Conservation (phyloP, 352 stramenopile species). For the Phytophthora hybrid region DNA sequence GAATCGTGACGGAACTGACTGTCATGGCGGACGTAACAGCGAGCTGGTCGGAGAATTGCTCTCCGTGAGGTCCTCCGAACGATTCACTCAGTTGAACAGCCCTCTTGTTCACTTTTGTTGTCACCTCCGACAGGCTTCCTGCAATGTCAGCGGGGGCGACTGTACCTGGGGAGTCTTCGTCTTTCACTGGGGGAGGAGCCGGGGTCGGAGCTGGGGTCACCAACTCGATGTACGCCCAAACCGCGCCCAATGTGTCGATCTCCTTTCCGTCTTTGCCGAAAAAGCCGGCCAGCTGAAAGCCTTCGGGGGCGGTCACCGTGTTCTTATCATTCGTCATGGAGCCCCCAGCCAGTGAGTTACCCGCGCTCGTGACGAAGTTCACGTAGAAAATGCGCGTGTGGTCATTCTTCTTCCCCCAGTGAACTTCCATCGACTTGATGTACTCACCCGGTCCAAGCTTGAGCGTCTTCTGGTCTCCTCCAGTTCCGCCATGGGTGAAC, state of each 20-base stretch:
- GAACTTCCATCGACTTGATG: conserved; percentile 41
- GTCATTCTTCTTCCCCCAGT: conserved; percentile 35
- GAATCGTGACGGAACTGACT: conserved; percentile 34
- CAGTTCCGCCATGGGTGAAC: conserved; percentile 36
- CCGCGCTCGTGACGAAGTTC: conserved; percentile 33
- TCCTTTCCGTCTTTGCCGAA: conserved; percentile 24
- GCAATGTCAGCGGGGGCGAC: conserved; percentile 24
- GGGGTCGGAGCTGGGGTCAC: conserved; percentile 29
- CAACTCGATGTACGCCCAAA: conserved; percentile 34
- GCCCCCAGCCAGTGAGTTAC: conserved; percentile 29
- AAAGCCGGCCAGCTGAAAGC: conserved; percentile 36
- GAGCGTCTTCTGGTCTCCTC: conserved; percentile 18
- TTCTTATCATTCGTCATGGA: conserved; percentile 24
- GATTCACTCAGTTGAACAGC: conserved; percentile 43
- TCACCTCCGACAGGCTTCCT: conserved; percentile 29
- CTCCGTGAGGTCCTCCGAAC: conserved; percentile 52
- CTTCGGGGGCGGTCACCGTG: conserved; percentile 28
- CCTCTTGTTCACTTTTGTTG: conserved; percentile 17
- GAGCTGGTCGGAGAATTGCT: conserved; percentile 47
- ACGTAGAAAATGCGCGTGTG: conserved; percentile 37
- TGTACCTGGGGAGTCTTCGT: conserved; percentile 27
- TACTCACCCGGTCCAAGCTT: conserved; percentile 26
- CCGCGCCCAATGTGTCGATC: conserved; percentile 29
- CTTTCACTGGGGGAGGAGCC: conserved; percentile 7
- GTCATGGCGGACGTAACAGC: conserved; percentile 32